Percentiles rank a stretch among this genome's conserved stretches.
phyloP scores from a whole-genome alignment of 805 yeast species.

The Hanseniaspora thailandica region DNA sequence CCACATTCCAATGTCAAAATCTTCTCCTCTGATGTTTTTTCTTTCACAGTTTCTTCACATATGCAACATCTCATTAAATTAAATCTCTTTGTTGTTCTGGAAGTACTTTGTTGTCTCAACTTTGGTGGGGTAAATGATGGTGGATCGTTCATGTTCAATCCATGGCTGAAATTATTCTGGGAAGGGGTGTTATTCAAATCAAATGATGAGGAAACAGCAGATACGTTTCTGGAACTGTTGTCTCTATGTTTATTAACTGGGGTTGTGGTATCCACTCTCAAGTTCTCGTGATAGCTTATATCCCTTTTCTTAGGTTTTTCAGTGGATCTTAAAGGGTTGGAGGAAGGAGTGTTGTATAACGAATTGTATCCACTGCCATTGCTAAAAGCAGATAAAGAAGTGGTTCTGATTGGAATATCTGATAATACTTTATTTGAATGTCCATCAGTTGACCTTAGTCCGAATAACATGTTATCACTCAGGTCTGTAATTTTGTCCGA shows the following conservation, averaged over 20 bases:
- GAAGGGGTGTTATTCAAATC: neutral
- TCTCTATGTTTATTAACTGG: too few species aligned
- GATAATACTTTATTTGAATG: neutral
- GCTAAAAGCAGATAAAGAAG: conserved; percentile 10
- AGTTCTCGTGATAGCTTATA: neutral
- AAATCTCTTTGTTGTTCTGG: conserved; percentile 22
- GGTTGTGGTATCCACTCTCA: neutral
- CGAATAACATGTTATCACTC: neutral
- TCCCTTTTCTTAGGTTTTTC: neutral
- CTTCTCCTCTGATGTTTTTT: conserved; percentile 35
- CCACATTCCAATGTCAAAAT: conserved; percentile 42
- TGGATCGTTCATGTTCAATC: neutral
- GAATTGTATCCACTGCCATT: conserved; percentile 25
- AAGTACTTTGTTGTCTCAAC: neutral
- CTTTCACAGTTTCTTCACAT: conserved; percentile 42
- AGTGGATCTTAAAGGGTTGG: neutral
- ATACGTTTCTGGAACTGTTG: neutral
- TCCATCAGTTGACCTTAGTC: neutral
- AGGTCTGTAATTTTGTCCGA: neutral
- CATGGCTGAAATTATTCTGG: neutral
- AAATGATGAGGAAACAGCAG: neutral
- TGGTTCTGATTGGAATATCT: neutral
- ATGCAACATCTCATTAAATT: conserved; percentile 27
- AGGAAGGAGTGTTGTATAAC: conserved; percentile 19
- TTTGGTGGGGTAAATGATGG: conserved; percentile 2